These are phyloP conservation scores for Trichophyton benhamiae DNA, from an alignment of 2,329 filamentous ascomycete species.

Conservation along the genomic window DNA sequence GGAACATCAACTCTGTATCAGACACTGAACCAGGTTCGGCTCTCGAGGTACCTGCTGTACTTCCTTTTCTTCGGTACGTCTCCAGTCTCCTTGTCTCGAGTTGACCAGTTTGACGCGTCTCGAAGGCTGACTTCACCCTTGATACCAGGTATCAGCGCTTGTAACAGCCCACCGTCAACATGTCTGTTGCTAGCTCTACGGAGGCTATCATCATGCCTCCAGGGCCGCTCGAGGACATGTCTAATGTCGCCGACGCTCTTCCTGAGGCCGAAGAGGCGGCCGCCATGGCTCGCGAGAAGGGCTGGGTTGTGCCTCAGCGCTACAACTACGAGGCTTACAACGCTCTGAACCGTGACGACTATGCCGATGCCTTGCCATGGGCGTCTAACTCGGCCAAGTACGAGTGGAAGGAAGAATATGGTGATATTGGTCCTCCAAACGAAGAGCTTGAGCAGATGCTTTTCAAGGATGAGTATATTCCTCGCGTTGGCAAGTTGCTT, in stretches of 20 bases:
- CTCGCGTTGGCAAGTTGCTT: slow-evolving; percentile 50
- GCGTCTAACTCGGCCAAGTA: slow-evolving; percentile 54
- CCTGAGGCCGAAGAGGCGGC: slow-evolving; percentile 21
- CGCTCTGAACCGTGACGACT: slow-evolving; percentile 13
- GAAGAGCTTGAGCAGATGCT: slow-evolving; percentile 61
- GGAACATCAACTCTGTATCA: neutral
- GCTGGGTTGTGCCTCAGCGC: slow-evolving; percentile 27
- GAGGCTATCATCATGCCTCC: neutral
- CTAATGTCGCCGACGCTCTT: neutral
- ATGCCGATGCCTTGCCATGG: slow-evolving; percentile 29
- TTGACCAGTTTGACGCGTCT: neutral
- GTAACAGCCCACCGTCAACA: neutral
- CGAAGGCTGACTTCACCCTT: neutral
- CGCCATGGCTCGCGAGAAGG: slow-evolving; percentile 25
- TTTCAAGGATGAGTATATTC: slow-evolving; percentile 48
- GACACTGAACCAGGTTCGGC: too few relatives aligned
- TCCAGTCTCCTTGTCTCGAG: neutral
- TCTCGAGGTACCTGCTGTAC: neutral
- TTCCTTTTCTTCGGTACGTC: neutral
- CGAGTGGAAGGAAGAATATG: slow-evolving; percentile 73
- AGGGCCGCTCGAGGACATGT: neutral
- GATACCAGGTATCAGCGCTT: neutral
- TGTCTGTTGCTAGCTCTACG: neutral
- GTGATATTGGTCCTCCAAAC: slow-evolving; percentile 66
- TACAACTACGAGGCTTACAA: slow-evolving; percentile 29